phyloP scores from a whole-genome alignment of 495 filamentous ascomycete genomes.

The Gamarada debralockiae region DNA sequence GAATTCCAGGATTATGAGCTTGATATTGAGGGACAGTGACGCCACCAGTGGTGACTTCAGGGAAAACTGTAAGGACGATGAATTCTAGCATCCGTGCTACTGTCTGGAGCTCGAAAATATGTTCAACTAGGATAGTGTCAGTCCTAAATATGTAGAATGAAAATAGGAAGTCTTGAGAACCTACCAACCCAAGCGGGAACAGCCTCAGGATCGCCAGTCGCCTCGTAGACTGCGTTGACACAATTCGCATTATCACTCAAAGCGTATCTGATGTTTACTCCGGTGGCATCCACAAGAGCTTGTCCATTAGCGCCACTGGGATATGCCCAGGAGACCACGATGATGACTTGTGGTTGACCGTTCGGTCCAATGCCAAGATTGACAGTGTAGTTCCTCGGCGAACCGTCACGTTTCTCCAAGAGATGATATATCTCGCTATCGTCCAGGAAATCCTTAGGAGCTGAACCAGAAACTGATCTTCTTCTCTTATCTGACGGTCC shows the following conservation, averaged over 20 bases:
- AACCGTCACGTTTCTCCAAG: too few species aligned
- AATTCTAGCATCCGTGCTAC: not conserved
- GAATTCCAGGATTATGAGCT: not conserved
- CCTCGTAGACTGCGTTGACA: not conserved
- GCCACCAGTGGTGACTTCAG: not conserved
- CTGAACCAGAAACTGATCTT: too few species aligned
- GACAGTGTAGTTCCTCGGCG: not conserved
- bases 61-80: not conserved
- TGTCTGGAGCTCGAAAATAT: constrained; percentile 2
- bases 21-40: not conserved
- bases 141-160: too few species aligned
- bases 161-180: too few species aligned
- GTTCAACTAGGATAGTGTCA: not conserved
- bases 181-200: too few species aligned
- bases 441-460: too few species aligned
- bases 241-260: not conserved
- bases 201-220: too few species aligned
- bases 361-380: not conserved
- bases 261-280: not conserved
- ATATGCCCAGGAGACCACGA: not conserved
- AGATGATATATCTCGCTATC: too few species aligned
- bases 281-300: not conserved
- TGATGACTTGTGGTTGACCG: not conserved
- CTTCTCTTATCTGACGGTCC: too few species aligned
- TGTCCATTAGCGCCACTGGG: not conserved